Conservation (phyloP, 192 early-diverging fungal species). For the Rhizoclosmatium globosum region DNA sequence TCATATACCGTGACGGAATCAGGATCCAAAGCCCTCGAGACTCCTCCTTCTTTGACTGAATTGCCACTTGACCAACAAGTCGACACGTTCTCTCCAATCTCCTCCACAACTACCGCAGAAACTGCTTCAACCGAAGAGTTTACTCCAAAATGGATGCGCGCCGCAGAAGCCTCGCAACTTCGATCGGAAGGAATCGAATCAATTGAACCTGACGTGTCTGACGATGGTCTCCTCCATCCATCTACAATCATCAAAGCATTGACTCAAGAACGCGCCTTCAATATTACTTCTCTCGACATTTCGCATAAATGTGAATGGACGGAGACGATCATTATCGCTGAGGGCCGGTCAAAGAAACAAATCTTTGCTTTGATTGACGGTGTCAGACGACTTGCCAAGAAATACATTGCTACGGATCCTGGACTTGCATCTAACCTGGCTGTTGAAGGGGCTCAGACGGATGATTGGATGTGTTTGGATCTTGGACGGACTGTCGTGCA, state of each 20-base stretch:
- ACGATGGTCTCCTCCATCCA: conserved; percentile 38
- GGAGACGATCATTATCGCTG: conserved; percentile 80
- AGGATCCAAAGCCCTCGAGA: not conserved
- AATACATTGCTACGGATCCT: conserved; percentile 32
- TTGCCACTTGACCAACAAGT: not conserved
- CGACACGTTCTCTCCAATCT: not conserved
- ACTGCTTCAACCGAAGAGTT: conserved; percentile 18
- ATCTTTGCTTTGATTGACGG: conserved; percentile 69
- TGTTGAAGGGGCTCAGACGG: conserved; percentile 71
- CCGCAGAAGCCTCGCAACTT: conserved; percentile 20
- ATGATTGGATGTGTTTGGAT: conserved; percentile 86
- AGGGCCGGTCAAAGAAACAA: conserved; percentile 71
- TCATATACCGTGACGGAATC: conserved; percentile 11
- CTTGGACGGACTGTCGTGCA: conserved; percentile 77
- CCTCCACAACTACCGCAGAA: not conserved
- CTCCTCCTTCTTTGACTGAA: not conserved
- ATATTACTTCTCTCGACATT: conserved; percentile 74
- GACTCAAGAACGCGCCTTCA: conserved; percentile 60
- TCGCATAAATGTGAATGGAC: conserved; percentile 80
- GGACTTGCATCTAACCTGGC: conserved; percentile 42
- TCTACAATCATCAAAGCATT: conserved; percentile 60
- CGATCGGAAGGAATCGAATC: conserved; percentile 24
- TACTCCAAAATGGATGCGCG: conserved; percentile 46
- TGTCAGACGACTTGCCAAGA: conserved; percentile 62
- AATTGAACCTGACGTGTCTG: not conserved